These are phyloP conservation scores for Colletotrichum sp. DNA, from an alignment of 2,329 filamentous ascomycete species.

Conservation along the genomic window DNA sequence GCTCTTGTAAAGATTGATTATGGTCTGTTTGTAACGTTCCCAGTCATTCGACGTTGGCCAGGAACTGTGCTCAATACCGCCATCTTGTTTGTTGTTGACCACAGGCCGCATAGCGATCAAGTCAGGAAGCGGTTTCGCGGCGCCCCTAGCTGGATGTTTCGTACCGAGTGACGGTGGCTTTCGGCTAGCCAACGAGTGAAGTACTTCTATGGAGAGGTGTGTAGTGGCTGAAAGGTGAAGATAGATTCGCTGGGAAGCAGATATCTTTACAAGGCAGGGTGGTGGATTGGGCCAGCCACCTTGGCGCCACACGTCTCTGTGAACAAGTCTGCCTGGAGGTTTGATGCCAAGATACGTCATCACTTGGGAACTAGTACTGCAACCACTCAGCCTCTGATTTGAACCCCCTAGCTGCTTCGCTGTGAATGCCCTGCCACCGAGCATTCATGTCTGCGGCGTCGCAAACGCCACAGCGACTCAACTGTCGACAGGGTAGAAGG, in stretches of 20 bases:
- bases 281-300: not conserved
- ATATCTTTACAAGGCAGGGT: not conserved
- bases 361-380: not conserved
- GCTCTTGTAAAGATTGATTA: not conserved
- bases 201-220: not conserved
- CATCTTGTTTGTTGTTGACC: not conserved
- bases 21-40: not conserved
- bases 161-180: not conserved
- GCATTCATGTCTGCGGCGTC: not conserved
- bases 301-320: not conserved
- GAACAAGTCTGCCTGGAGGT: not conserved
- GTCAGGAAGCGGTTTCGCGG: not conserved
- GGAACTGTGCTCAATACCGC: not conserved
- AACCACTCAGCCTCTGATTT: not conserved
- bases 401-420: not conserved
- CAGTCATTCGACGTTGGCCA: not conserved
- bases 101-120: not conserved
- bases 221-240: not conserved
- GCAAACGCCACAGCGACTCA: not conserved
- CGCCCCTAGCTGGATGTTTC: not conserved
- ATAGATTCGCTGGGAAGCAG: not conserved
- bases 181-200: accelerated
- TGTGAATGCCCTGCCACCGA: not conserved
- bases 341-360: not conserved
- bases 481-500: not conserved